These are phyloP conservation scores for Paecilomyces sp. DNA, from an alignment of 2,329 filamentous ascomycete genomes.

Conservation along the genomic window DNA sequence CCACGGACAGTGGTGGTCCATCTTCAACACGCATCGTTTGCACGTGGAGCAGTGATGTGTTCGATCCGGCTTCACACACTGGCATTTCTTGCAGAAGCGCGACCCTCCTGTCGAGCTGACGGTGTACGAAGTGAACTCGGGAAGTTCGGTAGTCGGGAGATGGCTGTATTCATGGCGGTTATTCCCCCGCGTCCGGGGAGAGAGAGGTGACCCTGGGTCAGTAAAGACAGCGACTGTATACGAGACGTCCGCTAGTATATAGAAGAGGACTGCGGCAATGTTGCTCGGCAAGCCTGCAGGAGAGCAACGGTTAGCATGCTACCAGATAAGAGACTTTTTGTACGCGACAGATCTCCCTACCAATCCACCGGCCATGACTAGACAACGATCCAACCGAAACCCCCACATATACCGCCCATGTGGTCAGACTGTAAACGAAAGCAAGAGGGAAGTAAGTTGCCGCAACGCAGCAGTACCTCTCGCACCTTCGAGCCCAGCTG, in stretches of 20 bases:
- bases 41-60: conserved; percentile 96
- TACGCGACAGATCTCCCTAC: conserved; percentile 16
- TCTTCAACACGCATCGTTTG: conserved; percentile 90
- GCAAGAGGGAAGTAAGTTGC: conserved; percentile 77
- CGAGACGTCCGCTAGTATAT: conserved; percentile 72
- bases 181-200: conserved; percentile 14
- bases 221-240: conserved; percentile 95
- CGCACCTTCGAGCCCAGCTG: conserved; percentile 46
- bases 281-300: conserved; percentile 42
- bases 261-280: conserved; percentile 62
- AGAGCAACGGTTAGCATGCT: not conserved
- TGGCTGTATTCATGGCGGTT: conserved; percentile 57
- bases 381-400: conserved; percentile 60
- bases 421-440: conserved; percentile 85
- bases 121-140: conserved; percentile 68
- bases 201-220: conserved; percentile 64
- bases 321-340: not conserved
- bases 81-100: conserved; percentile 96
- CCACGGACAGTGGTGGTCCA: conserved; percentile 99
- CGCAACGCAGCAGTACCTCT: conserved; percentile 75
- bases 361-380: conserved; percentile 41
- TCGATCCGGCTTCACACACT: conserved; percentile 87
- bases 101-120: conserved; percentile 85
- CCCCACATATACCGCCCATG: conserved; percentile 88
- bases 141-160: conserved; percentile 64